Evolutionary conservation across 2,329 filamentous ascomycete genomes (phyloP).

Genomic region (Paraphoma sp.): DNA sequence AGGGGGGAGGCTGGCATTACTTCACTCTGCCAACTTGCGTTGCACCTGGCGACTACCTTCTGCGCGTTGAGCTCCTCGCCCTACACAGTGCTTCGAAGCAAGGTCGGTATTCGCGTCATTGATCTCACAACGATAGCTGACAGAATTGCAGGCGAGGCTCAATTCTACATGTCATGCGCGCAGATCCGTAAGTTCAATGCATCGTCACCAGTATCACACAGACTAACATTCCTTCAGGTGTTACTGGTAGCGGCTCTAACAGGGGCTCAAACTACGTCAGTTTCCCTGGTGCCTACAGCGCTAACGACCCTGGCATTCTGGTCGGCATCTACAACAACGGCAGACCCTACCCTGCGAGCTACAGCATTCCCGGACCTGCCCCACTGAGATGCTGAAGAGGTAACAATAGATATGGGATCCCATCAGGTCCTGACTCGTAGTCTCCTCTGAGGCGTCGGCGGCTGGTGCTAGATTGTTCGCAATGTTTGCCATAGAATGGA

Average conservation of each 20-base stretch:
- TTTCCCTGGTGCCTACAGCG: conserved; percentile 34
- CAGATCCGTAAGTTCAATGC: conserved; percentile 18
- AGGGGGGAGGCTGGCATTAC: conserved; percentile 52
- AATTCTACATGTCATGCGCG: conserved; percentile 33
- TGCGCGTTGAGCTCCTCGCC: conserved; percentile 51
- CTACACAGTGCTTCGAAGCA: conserved; percentile 39
- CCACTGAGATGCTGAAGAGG: conserved; percentile 50
- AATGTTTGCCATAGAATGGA: background rate
- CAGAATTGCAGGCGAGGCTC: conserved; percentile 6
- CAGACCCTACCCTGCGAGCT: conserved; percentile 29
- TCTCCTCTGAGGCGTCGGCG: background rate
- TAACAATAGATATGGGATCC: background rate
- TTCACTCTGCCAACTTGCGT: conserved; percentile 40
- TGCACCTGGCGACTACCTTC: conserved; percentile 46
- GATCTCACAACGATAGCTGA: background rate
- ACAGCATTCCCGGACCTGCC: conserved; percentile 56
- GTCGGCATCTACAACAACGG: conserved; percentile 23
- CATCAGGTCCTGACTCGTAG: background rate
- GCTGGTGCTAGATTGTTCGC: background rate
- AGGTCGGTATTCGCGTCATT: background rate
- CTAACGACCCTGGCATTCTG: conserved; percentile 26
- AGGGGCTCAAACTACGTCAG: conserved; percentile 20
- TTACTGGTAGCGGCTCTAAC: conserved; percentile 24
- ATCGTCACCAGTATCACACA: background rate
- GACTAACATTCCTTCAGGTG: background rate